Conservation (phyloP, 2,329 filamentous ascomycete species). For the Colletotrichum kahawae region DNA sequence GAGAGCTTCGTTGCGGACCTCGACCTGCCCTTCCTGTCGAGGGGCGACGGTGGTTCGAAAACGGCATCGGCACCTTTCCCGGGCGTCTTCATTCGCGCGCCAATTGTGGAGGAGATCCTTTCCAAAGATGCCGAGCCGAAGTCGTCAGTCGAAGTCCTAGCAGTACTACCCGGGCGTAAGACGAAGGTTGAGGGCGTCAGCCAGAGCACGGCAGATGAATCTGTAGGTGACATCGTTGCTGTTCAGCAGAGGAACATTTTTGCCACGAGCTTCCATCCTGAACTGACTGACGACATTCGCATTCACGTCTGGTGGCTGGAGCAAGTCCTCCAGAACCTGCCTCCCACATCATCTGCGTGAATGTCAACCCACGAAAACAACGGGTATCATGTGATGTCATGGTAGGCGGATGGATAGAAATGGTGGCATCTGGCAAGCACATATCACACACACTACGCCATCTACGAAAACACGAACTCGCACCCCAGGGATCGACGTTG, state of each 20-base stretch:
- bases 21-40: slow-evolving; percentile 71
- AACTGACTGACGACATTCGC: slow-evolving; percentile 84
- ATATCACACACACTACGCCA: background rate
- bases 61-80: slow-evolving; percentile 61
- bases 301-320: slow-evolving; percentile 95
- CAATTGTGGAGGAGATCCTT: slow-evolving; percentile 86
- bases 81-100: slow-evolving; percentile 92
- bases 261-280: slow-evolving; percentile 94
- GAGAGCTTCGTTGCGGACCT: slow-evolving; percentile 87
- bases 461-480: background rate
- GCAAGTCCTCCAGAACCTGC: slow-evolving; percentile 48
- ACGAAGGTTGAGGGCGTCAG: slow-evolving; percentile 38
- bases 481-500: background rate
- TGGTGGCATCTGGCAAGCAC: background rate
- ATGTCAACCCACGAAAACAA: background rate
- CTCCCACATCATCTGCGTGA: background rate
- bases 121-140: slow-evolving; percentile 34
- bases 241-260: slow-evolving; percentile 91
- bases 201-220: slow-evolving; percentile 41
- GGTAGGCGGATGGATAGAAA: background rate
- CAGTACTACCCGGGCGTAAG: slow-evolving; percentile 50
- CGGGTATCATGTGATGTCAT: background rate
- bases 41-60: slow-evolving; percentile 27
- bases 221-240: slow-evolving; percentile 79
- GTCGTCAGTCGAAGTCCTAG: slow-evolving; percentile 54